phyloP scores from a whole-genome alignment of 306 rosid genomes.

The Medicago lupulina region DNA sequence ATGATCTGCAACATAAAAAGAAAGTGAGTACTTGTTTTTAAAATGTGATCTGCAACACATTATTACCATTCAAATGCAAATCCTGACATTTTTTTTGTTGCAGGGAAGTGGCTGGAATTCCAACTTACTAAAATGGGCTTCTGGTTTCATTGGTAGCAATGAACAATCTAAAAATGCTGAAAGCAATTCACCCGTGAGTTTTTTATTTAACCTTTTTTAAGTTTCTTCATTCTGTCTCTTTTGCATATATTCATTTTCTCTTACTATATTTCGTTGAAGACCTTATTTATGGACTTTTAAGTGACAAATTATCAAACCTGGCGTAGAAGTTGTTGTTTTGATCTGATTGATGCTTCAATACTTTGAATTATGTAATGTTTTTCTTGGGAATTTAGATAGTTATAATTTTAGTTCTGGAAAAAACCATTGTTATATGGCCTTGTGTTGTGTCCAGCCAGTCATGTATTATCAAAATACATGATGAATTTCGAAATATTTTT shows the following conservation, averaged over 20 bases:
- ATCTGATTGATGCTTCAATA: constrained; percentile 32
- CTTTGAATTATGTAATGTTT: constrained; percentile 4
- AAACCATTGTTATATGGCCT: constrained; percentile 15
- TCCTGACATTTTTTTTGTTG: constrained; percentile 29
- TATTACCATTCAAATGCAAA: constrained; percentile 10
- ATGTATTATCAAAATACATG: constrained; percentile 13
- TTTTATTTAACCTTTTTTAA: not conserved
- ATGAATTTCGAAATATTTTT: constrained; percentile 17
- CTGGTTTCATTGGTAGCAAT: constrained; percentile 77
- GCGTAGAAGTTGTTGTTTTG: not conserved
- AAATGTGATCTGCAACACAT: too few species aligned
- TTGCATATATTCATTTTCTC: constrained; percentile 31
- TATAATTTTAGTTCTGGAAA: constrained; percentile 29
- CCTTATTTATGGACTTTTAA: not conserved
- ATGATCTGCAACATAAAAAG: constrained; percentile 51
- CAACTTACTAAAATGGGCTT: constrained; percentile 89
- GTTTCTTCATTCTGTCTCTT: constrained; percentile 27
- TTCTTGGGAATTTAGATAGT: constrained; percentile 22
- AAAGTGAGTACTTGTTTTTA: constrained; percentile 60
- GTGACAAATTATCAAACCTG: constrained; percentile 11
- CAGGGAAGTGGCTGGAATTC: constrained; percentile 90
- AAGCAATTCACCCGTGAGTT: constrained; percentile 63
- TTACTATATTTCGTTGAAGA: constrained; percentile 21
- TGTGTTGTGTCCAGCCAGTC: constrained; percentile 16
- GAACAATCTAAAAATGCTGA: constrained; percentile 66